Percentiles rank a stretch among this genome's conserved stretches.
These are phyloP conservation scores for Verticillium dahliae DNA, from an alignment of 2,329 filamentous ascomycete species.

Conservation along the genomic window DNA sequence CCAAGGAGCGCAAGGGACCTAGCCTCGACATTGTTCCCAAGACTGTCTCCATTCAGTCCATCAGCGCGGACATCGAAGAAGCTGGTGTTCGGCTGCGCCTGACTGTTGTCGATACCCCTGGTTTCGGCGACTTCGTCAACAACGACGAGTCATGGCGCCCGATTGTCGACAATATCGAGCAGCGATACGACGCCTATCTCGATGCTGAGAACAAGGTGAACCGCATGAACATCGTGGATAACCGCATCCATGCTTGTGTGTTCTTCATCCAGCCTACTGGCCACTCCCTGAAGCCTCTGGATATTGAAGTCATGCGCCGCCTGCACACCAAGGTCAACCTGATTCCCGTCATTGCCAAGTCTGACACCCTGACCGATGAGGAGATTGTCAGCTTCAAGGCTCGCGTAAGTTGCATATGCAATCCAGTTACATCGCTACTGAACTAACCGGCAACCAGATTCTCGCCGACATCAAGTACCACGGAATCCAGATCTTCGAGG, in stretches of 20 bases:
- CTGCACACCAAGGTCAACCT: constrained; percentile 99
- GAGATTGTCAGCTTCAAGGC: constrained; percentile 93
- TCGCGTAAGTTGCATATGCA: constrained; percentile 59
- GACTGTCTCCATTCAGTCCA: constrained; percentile 91
- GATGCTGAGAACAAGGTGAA: constrained; percentile 99
- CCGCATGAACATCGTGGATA: constrained; percentile 99
- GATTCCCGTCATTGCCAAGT: constrained; percentile 98
- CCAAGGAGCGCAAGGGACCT: constrained; percentile 95
- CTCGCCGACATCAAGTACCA: constrained; percentile 95
- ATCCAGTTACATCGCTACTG: constrained; percentile 4
- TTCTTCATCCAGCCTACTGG: constrained; percentile 99
- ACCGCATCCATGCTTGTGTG: constrained; percentile 96
- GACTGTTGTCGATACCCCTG: constrained; percentile 95
- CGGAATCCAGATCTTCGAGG: constrained; percentile 98
- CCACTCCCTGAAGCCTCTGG: constrained; percentile 95
- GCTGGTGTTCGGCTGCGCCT: constrained; percentile 93
- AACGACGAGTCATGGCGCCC: constrained; percentile 99
- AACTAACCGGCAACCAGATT: constrained; percentile 53
- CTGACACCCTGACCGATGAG: constrained; percentile 95
- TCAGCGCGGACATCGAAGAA: constrained; percentile 96
- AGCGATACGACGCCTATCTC: constrained; percentile 95
- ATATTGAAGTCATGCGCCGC: constrained; percentile 99
- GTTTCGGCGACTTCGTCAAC: constrained; percentile 99
- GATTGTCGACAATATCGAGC: constrained; percentile 99
- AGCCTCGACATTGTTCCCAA: constrained; percentile 98